phyloP scores from a whole-genome alignment of 2,329 filamentous ascomycete genomes.

The Venturia pyrina region DNA sequence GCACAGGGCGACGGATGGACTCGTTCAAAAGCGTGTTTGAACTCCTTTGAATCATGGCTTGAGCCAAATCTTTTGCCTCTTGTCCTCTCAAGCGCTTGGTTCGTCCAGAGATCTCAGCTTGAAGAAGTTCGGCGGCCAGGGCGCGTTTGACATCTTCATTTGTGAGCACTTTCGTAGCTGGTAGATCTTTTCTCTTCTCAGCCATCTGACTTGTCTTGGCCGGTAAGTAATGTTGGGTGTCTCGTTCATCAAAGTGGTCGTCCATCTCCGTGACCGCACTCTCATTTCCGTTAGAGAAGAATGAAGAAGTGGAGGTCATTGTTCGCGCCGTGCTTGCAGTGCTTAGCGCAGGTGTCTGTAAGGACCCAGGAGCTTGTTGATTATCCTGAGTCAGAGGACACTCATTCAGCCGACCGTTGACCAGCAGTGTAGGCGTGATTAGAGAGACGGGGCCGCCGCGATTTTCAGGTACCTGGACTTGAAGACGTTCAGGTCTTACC shows the following conservation, averaged over 20 bases:
- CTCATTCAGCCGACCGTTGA: constrained; percentile 37
- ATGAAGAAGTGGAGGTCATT: constrained; percentile 1
- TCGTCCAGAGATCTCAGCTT: constrained; percentile 31
- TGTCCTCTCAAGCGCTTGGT: constrained; percentile 32
- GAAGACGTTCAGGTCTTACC: constrained; percentile 41
- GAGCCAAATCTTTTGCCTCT: constrained; percentile 37
- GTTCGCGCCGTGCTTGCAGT: constrained; percentile 10
- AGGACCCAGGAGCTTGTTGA: not conserved
- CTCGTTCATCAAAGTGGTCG: not conserved
- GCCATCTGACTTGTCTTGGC: not conserved
- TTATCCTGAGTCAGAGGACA: not conserved
- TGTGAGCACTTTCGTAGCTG: constrained; percentile 17
- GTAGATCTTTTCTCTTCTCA: not conserved
- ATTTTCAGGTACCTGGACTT: constrained; percentile 54
- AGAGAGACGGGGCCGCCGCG: constrained; percentile 49
- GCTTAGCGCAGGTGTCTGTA: constrained; percentile 6
- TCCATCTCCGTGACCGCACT: constrained; percentile 1
- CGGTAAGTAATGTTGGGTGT: not conserved
- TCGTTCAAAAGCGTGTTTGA: constrained; percentile 20
- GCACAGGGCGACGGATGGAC: not conserved
- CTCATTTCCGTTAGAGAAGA: not conserved
- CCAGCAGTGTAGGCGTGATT: constrained; percentile 47
- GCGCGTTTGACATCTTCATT: constrained; percentile 35
- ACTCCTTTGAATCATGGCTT: constrained; percentile 30
- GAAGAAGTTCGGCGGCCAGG: constrained; percentile 37